These are phyloP conservation scores for Penicillium canescens DNA, from an alignment of 495 filamentous ascomycete species.

Conservation along the genomic window DNA sequence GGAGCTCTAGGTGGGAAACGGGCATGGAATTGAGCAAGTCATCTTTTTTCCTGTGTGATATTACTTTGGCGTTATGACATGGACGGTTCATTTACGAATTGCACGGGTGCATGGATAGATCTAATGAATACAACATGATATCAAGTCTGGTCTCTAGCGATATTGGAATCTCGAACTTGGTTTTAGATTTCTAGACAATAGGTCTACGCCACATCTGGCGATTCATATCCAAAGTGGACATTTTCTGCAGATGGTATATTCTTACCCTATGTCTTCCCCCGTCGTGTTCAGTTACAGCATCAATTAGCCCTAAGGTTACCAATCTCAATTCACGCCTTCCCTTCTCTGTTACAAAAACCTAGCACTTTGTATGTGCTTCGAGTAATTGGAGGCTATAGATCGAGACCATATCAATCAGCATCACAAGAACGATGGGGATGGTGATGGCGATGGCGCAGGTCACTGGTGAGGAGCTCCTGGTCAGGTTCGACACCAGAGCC, in stretches of 20 bases:
- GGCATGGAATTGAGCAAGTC: not conserved
- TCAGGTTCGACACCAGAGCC: slow-evolving; percentile 9
- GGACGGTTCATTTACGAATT: not conserved
- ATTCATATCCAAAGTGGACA: too few species aligned
- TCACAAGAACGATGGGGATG: not conserved
- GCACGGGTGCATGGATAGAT: not conserved
- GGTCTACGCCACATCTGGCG: too few species aligned
- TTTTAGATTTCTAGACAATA: not conserved
- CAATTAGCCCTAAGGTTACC: too few species aligned
- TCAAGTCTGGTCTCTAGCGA: not conserved
- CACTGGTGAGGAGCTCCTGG: not conserved
- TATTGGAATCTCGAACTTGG: not conserved
- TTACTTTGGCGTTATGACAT: slow-evolving; percentile 1
- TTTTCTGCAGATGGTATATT: too few species aligned
- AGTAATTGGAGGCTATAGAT: not conserved
- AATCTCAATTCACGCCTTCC: too few species aligned
- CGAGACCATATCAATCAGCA: not conserved
- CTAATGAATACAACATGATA: not conserved
- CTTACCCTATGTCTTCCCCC: too few species aligned
- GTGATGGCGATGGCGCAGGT: not conserved
- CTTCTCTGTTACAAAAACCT: too few species aligned
- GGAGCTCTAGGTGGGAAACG: not conserved
- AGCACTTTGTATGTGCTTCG: too few species aligned
- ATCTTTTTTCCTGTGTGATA: not conserved
- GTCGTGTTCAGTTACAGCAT: too few species aligned